Base-by-base conservation (phyloP, 305 asterid species). In the Euphrasia arctica region DNA sequence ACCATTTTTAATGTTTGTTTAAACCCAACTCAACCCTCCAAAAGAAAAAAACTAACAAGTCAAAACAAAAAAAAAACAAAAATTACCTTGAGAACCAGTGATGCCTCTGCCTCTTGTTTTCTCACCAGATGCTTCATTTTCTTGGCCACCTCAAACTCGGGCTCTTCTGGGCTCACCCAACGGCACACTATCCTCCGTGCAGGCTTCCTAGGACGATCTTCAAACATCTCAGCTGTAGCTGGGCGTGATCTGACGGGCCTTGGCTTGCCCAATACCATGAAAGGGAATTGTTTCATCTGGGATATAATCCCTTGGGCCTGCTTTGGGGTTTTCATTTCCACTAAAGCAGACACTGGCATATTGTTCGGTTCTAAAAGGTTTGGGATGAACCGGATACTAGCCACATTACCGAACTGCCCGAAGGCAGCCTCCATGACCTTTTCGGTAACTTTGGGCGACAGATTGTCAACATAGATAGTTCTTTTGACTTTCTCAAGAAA, bases 251-350 rank as follows among this genome's bases (percentile, higher is more conserved):
- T 82, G 3, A 76, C 88, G 42, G 97, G 97, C 84, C 98, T 83
- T 6, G 98, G 95, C 94, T 80, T 91, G 57, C 98, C 96, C 9
- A 60, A 58, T 39, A 89, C 58, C 96, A 91, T 87, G 64, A 91
- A 81, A 0, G 92, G 86, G 50, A 68, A 70, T 43, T 39, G 60
- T 13, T 45, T 28, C 72, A 81, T 77, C 69, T 74, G 83, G 0
- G 8, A 7, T 13, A 87, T 34, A 25, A 91, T 75, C 4, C 58
- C 66, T 13, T 1, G 7, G n/a, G 91, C 98, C 78, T 72, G 84
- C 66, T 75, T 74, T n/a, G 79, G 55, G 68, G 48, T 82, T 31
- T 76, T 79, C 96, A 89, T 79, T 78, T 87, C 96, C 64, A 91
- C 88, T 48, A 91, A 76, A 70, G 90, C 97, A 70, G 88, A 74